Percentiles rank a stretch among this genome's conserved stretches.
Conservation (phyloP, 805 yeast species). For the Blastobotrys parvus region DNA sequence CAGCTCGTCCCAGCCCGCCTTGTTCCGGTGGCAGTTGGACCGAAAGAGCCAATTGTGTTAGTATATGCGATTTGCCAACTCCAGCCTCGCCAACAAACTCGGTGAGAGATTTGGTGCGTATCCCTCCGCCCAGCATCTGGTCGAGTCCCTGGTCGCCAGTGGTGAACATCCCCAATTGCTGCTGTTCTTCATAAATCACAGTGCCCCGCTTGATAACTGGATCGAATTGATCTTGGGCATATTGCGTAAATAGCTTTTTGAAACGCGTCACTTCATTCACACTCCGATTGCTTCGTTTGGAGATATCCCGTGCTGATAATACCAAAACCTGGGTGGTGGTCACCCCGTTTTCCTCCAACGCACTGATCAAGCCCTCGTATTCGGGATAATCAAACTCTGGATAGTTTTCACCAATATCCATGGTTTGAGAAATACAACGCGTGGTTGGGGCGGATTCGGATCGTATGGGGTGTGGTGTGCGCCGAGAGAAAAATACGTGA, state of each 20-base stretch:
- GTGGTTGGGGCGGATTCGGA: no score
- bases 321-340: conserved; percentile 10
- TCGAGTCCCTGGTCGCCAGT: conserved; percentile 50
- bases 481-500: no score
- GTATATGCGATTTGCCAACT: conserved; percentile 76
- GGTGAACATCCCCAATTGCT: conserved; percentile 24
- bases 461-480: no score
- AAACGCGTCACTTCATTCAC: conserved; percentile 10
- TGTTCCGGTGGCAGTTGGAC: conserved; percentile 42
- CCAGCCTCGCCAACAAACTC: conserved; percentile 83
- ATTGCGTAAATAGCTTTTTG: conserved; percentile 2
- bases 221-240: not conserved
- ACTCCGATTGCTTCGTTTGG: conserved; percentile 9
- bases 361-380: conserved; percentile 11
- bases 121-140: conserved; percentile 45
- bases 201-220: not conserved
- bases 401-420: conserved; percentile 12
- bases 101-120: conserved; percentile 38
- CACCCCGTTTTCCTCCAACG: conserved; percentile 10
- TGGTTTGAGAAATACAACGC: not conserved
- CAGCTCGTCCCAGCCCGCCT: conserved; percentile 43
- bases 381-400: conserved; percentile 8
- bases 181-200: not conserved
- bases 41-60: conserved; percentile 55
- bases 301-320: conserved; percentile 5